Evolutionary conservation across 2,329 filamentous ascomycete genomes (phyloP), one percentile per base, ranked within the genome.

Genomic region (Talaromyces amestolkiae): DNA sequence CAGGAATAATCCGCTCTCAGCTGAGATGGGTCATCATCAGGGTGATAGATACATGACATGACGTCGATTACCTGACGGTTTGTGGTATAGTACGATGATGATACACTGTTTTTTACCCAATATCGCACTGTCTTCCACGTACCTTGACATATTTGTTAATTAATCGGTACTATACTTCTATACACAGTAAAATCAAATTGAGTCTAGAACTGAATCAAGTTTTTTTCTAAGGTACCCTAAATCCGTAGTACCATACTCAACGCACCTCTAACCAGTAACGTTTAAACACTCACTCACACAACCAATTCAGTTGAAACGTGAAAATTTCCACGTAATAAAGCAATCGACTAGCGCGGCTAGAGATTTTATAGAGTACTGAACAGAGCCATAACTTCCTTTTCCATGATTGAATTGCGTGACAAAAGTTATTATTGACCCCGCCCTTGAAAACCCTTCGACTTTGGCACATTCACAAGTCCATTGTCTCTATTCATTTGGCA

Each of bases 71-170:
- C 7, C 35, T 59, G 37, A 31, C 11, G 19, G 19, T 0, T 24
- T 8, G 22, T 4, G 6, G 33, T 37, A 56, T 56, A 39, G 31
- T 24, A 24, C 53, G 6, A 37, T 11, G n/a, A 22, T 19, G 33
- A 31, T 15, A 37, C 31, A 37, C 1, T 24, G 6, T 13, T 22
- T 59, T 53, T 64, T 60, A 58, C 64, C 59, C 11, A 63, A 66
- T 64, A 58, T 35, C 15, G 53, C 56, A 64, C 63, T 64, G 35
- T 49, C 35, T 64, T 60, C 63, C 63, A 64, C 19, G 37, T 31
- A 31, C 13, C 33, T 22, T 15, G 4, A 8, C 19, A 4, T 15
- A 15, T n/a, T 9, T 54, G 8, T 13, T 15, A 6, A 15, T 10
- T 11, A 22, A 27, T n/a, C 11, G 4, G 51, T 37, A 56, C 35